phyloP scores from a whole-genome alignment of 2,329 filamentous ascomycete species.

The Xylaria sp. region DNA sequence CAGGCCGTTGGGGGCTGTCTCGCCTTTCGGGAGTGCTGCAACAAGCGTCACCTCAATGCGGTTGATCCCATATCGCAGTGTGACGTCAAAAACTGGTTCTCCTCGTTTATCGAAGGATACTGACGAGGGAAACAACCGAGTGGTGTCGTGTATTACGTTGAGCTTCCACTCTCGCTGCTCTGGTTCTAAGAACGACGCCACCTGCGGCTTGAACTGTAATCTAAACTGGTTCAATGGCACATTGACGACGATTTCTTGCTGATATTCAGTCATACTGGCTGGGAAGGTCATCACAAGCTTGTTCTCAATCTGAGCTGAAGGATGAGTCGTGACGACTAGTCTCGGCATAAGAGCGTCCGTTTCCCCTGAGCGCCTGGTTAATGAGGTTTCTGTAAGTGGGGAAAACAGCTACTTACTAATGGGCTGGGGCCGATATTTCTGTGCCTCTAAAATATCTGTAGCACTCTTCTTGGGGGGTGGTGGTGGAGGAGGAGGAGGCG shows the following conservation, averaged over 20 bases:
- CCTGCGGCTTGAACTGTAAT: slow-evolving; percentile 75
- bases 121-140: slow-evolving; percentile 64
- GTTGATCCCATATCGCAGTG: slow-evolving; percentile 78
- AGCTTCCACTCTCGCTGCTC: slow-evolving; percentile 77
- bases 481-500: slow-evolving; percentile 36
- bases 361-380: slow-evolving; percentile 43
- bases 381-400: neutral
- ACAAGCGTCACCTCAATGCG: slow-evolving; percentile 82
- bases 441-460: slow-evolving; percentile 49
- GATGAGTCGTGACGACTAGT: slow-evolving; percentile 60
- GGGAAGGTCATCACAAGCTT: slow-evolving; percentile 72
- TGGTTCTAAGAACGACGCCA: slow-evolving; percentile 70
- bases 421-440: slow-evolving; percentile 47
- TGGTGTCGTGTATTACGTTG: slow-evolving; percentile 77
- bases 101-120: slow-evolving; percentile 65
- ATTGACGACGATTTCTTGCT: slow-evolving; percentile 78
- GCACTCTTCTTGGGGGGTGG: slow-evolving; percentile 47
- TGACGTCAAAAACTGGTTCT: slow-evolving; percentile 79
- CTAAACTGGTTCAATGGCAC: slow-evolving; percentile 75
- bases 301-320: slow-evolving; percentile 69
- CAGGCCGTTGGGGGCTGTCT: slow-evolving; percentile 66
- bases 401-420: slow-evolving; percentile 44
- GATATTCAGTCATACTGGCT: slow-evolving; percentile 72
- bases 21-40: slow-evolving; percentile 72
- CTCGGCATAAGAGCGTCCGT: slow-evolving; percentile 48